A percentile compares a stretch with the other conserved stretches of the same genome.
phyloP scores from a whole-genome alignment of 805 yeast genomes.

The Yamadazyma tumulicola region DNA sequence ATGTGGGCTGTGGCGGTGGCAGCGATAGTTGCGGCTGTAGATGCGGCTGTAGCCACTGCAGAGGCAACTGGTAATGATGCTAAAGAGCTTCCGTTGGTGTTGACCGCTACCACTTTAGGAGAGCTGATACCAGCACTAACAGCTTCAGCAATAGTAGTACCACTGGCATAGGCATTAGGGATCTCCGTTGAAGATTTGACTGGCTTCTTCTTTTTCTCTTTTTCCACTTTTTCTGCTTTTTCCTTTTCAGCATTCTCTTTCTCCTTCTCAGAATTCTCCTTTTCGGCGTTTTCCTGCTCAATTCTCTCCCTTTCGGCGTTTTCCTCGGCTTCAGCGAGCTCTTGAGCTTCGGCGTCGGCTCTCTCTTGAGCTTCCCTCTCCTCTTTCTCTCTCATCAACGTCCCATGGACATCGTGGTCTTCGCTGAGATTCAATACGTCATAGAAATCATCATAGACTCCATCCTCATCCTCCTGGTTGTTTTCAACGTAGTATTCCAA shows the following conservation, averaged over 20 bases:
- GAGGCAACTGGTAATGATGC: slow-evolving; percentile 14
- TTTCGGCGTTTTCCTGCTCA: slow-evolving; percentile 9
- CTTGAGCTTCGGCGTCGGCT: slow-evolving; percentile 8
- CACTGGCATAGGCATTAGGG: slow-evolving; percentile 8
- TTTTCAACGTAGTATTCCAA: slow-evolving; percentile 90
- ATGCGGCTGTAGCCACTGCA: slow-evolving; percentile 8
- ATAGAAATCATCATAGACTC: slow-evolving; percentile 90
- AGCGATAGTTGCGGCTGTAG: slow-evolving; percentile 9
- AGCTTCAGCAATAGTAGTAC: slow-evolving; percentile 13
- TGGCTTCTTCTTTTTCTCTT: slow-evolving; percentile 11
- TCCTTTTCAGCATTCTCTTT: slow-evolving; percentile 4
- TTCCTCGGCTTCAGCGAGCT: slow-evolving; percentile 7
- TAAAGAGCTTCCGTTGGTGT: not conserved
- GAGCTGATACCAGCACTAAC: slow-evolving; percentile 4
- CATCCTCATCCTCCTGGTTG: slow-evolving; percentile 88
- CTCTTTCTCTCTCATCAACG: slow-evolving; percentile 16
- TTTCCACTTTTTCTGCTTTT: slow-evolving; percentile 4
- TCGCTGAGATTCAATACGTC: slow-evolving; percentile 74
- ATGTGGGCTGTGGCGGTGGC: slow-evolving; percentile 9
- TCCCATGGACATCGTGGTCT: slow-evolving; percentile 23
- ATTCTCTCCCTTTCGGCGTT: slow-evolving; percentile 9
- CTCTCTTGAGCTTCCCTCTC: slow-evolving; percentile 11
- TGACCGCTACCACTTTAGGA: not conserved
- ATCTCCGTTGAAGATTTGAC: slow-evolving; percentile 6
- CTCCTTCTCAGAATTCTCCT: slow-evolving; percentile 5